Evolutionary conservation across 2,329 filamentous ascomycete genomes (phyloP).

Genomic region (Dothideomycetes sp.): DNA sequence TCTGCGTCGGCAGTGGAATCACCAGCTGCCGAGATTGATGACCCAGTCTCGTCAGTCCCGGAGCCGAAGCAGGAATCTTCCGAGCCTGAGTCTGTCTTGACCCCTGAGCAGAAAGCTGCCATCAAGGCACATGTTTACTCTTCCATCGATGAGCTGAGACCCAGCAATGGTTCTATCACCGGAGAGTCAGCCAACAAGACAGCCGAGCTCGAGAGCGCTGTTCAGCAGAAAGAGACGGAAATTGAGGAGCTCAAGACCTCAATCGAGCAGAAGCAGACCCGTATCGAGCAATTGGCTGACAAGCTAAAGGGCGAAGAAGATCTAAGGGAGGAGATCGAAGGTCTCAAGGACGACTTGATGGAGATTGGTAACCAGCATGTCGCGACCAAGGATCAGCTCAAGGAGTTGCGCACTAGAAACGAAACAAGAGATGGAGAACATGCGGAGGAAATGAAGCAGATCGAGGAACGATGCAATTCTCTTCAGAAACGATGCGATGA

Average conservation of each 20-base stretch:
- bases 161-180: not conserved
- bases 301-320: slow-evolving; percentile 68
- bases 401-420: slow-evolving; percentile 58
- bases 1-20: slow-evolving; percentile 9
- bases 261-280: slow-evolving; percentile 51
- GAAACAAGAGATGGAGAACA: slow-evolving; percentile 18
- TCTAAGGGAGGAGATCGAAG: slow-evolving; percentile 75
- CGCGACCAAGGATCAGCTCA: slow-evolving; percentile 64
- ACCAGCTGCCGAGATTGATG: not conserved
- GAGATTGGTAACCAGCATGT: slow-evolving; percentile 75
- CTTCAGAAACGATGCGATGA: slow-evolving; percentile 56
- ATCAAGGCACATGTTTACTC: slow-evolving; percentile 4
- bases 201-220: slow-evolving; percentile 6
- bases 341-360: slow-evolving; percentile 67
- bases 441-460: slow-evolving; percentile 16
- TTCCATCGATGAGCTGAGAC: slow-evolving; percentile 2
- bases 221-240: slow-evolving; percentile 9
- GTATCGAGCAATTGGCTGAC: slow-evolving; percentile 59
- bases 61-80: not conserved
- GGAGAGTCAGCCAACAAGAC: slow-evolving; percentile 5
- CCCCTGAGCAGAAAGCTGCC: slow-evolving; percentile 5
- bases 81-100: not conserved
- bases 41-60: not conserved
- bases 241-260: slow-evolving; percentile 16
- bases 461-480: slow-evolving; percentile 14